Conservation (phyloP, 768 basidiomycete species). For the Fomitopsis serialis region DNA sequence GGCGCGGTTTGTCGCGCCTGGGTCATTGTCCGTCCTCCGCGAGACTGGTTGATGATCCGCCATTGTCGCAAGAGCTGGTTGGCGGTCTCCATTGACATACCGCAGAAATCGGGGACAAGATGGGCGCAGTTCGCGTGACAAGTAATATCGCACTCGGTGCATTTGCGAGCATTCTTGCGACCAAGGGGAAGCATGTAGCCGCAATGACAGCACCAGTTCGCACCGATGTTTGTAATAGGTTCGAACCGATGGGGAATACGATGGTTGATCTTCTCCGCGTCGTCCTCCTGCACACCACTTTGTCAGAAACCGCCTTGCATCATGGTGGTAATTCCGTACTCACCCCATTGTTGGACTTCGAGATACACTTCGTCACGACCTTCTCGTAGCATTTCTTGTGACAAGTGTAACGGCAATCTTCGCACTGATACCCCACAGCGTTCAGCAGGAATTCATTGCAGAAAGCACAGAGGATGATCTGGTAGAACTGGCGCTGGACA, state of each 20-base stretch:
- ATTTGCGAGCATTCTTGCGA: slow-evolving; percentile 93
- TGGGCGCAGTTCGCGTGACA: slow-evolving; percentile 98
- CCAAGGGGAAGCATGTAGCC: slow-evolving; percentile 97
- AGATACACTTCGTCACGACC: slow-evolving; percentile 98
- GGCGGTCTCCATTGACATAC: slow-evolving; percentile 99
- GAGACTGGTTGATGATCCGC: slow-evolving; percentile 81
- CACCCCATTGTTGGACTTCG: slow-evolving; percentile 92
- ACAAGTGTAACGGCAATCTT: slow-evolving; percentile 97
- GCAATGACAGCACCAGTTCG: slow-evolving; percentile 99
- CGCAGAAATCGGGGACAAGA: slow-evolving; percentile 98
- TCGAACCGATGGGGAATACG: slow-evolving; percentile 98
- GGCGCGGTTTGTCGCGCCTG: slow-evolving; percentile 30
- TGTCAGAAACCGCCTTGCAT: neutral
- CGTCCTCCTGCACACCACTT: slow-evolving; percentile 66
- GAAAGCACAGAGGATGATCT: slow-evolving; percentile 96
- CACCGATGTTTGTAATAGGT: slow-evolving; percentile 91
- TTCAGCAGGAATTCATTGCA: slow-evolving; percentile 98
- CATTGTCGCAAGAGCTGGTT: slow-evolving; percentile 87
- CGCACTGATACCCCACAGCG: slow-evolving; percentile 97
- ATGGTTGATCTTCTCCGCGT: slow-evolving; percentile 98
- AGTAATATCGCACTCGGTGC: slow-evolving; percentile 93
- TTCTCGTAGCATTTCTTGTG: slow-evolving; percentile 99
- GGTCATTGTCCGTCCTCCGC: slow-evolving; percentile 41
- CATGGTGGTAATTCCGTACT: slow-evolving; percentile 24
- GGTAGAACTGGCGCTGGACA: slow-evolving; percentile 95